Evolutionary conservation across 768 basidiomycete species (phyloP), one percentile per base, ranked within the genome.

Genomic region (Termitomyces sp.): DNA sequence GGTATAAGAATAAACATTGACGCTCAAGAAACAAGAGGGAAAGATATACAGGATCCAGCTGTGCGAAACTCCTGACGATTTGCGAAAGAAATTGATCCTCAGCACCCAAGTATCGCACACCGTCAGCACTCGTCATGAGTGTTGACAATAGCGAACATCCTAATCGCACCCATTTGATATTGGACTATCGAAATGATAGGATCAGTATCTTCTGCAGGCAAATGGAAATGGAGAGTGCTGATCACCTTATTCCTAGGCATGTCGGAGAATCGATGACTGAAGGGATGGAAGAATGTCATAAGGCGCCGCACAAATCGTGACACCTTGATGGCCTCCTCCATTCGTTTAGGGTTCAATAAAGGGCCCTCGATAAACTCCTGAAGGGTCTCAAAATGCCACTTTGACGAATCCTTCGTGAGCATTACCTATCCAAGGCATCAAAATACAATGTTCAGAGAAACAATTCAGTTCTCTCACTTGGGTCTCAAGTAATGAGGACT

Each of bases 221-320:
- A 0, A 33, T 9, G 7, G 31, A 33, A 10, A 30, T 51, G 26
- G 37, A 42, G 10, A 23, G 12, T 50, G 50, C n/a, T 45, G 63
- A 68, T 38, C 30, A 77, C 94, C 69, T 84, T 86, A 43, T 78
- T 85, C 60, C 82, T 81, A 23, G 81, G 80, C 64, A 98, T 77
- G 62, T 92, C 88, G 3, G 91, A 89, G 70, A 97, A 98, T 15
- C 91, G 84, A 69, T 87, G 87, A 55, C 77, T 87, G 67, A 91
- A 89, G 1, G 97, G 97, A 66, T 96, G 89, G 67, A 89, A 98
- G 75, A 98, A 98, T 0, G 85, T 80, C 78, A 96, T 86, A n/a
- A 99, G 73, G 35, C 92, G 78, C n/a, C 89, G 82, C 55, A 96
- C 85, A 62, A 95, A 96, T 61, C 91, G 85, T 12, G 90, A 87